Base-by-base conservation (phyloP, 129 eudicot species). In the Mikania micrantha region DNA sequence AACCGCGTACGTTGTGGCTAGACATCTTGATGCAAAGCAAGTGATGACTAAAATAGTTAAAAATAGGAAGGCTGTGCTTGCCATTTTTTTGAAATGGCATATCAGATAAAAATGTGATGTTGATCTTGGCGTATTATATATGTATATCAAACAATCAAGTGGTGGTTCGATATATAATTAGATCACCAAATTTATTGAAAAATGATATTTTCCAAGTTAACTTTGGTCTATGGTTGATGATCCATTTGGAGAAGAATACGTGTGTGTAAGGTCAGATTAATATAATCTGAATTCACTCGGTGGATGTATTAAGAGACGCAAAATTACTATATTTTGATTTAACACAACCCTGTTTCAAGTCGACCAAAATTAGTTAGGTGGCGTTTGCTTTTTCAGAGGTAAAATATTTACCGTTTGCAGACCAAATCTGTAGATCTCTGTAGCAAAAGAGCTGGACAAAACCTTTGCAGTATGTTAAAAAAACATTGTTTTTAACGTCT, bases 1-100 rank as follows among this genome's bases (percentile, higher is more conserved):
- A 8, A 91, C 98, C 0, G 56, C 76, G 71, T 88, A 84, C 12
- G 82, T 71, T 16, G 88, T 79, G 17, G 95, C 92, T 32, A 74
- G 72, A 60, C 87, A 78, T 69, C 74, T 83, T 34, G 73, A 71
- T 52, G 78, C 58, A 34, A 78, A 79, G 40, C 73, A 7, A 3
- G 75, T 19, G 73, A 72, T 72, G 49, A 74, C 32, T 12, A 67
- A 19, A 59, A 76, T 40, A 16, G 70, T 15, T 29, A 72, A 40
- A n/a, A 71, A 31, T 0, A 75, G 48, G 10, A 62, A 52, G 11
- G 20, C 34, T 10, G 22, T 24, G 52, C 73, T 78, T 66, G 45
- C 75, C 81, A 86, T 84, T 35, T 35, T 20, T 72, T 20, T 36
- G 59, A 31, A 32, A 73, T 69, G 64, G 17, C 65, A 42, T 60